Evolutionary conservation across 202 grass and related monocot species (phyloP).

Genomic region (Hordeum pubiflorum): DNA sequence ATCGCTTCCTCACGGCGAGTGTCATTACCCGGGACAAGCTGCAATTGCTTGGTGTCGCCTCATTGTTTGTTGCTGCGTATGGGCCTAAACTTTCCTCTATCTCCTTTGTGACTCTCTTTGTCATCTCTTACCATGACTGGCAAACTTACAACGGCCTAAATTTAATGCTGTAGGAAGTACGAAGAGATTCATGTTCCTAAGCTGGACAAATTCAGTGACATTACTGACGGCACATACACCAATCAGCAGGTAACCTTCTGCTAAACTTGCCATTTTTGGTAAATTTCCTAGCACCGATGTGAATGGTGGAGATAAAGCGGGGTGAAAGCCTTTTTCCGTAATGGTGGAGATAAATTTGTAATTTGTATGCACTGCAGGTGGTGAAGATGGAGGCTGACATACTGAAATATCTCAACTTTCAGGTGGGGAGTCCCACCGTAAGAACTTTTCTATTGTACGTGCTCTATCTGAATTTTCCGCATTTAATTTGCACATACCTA

Average conservation of each 20-base stretch:
- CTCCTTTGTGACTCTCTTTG: not conserved
- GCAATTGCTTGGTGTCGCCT: slow-evolving; percentile 43
- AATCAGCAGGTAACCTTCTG: slow-evolving; percentile 35
- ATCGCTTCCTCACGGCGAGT: slow-evolving; percentile 32
- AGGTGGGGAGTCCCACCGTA: slow-evolving; percentile 35
- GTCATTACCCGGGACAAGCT: slow-evolving; percentile 18
- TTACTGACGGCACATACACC: slow-evolving; percentile 41
- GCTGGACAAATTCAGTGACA: slow-evolving; percentile 26
- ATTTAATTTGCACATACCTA: not conserved
- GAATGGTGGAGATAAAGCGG: not conserved
- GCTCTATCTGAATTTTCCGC: not conserved
- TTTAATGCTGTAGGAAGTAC: slow-evolving; percentile 45
- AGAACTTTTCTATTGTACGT: slow-evolving; percentile 37
- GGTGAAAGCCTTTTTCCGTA: no score
- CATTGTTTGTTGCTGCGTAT: slow-evolving; percentile 46
- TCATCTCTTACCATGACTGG: not conserved
- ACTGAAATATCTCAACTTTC: slow-evolving; percentile 36
- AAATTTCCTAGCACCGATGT: not conserved
- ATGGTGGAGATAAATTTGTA: not conserved
- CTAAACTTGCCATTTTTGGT: slow-evolving; percentile 8
- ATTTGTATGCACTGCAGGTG: slow-evolving; percentile 29
- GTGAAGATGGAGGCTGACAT: slow-evolving; percentile 48
- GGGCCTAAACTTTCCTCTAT: not conserved
- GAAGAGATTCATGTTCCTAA: slow-evolving; percentile 34
- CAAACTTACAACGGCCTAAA: not conserved